Evolutionary conservation across 2,329 filamentous ascomycete species (phyloP).

Genomic region (Arthrobotrys musiformis): DNA sequence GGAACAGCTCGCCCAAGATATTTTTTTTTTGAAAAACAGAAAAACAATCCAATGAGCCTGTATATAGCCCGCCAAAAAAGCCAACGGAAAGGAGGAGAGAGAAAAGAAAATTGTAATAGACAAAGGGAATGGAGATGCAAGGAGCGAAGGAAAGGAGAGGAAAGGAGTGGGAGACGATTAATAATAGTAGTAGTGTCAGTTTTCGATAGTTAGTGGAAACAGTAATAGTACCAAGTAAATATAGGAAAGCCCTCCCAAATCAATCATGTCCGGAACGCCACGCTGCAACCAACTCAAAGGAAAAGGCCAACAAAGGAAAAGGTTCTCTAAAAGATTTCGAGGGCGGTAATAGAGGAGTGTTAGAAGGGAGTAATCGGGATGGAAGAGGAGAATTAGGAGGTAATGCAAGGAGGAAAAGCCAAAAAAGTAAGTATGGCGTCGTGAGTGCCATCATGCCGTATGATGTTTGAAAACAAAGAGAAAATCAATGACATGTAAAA

Average conservation of each 20-base stretch:
- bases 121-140: neutral
- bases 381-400: neutral
- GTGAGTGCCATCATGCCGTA: neutral
- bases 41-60: neutral
- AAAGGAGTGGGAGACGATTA: neutral
- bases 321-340: neutral
- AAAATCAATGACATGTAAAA: slow-evolving; percentile 24
- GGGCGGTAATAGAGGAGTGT: neutral
- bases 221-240: slow-evolving; percentile 1
- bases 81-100: neutral
- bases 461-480: neutral
- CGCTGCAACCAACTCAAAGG: slow-evolving; percentile 5
- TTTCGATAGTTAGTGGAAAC: neutral
- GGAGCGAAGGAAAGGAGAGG: neutral
- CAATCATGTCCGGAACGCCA: slow-evolving; percentile 3
- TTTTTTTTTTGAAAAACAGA: neutral
- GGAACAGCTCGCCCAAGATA: neutral
- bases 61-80: neutral
- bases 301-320: slow-evolving; percentile 12
- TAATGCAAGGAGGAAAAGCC: neutral
- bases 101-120: neutral
- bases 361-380: neutral
- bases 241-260: slow-evolving; percentile 19
- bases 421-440: neutral
- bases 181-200: slow-evolving; percentile 5